Base-by-base conservation (phyloP, 2,329 filamentous ascomycete species). In the Akanthomyces dipterigenus region DNA sequence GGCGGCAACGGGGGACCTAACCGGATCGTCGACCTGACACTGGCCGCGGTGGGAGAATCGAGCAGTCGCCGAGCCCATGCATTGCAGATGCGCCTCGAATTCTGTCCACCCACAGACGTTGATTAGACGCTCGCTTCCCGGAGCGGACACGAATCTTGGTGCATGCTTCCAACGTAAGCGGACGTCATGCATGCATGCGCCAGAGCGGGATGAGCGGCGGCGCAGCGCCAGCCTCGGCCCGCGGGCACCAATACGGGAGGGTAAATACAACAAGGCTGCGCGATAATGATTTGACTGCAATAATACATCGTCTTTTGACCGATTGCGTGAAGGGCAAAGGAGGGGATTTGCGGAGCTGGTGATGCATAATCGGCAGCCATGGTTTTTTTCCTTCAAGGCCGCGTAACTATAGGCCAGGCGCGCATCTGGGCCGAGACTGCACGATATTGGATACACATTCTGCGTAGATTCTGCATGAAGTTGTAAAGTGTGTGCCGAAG, bases 81-180 rank as follows among this genome's bases (percentile, higher is more conserved):
- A 8, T 2, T 43, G n/a, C 40, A 43, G 40, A 43, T 6, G 40
- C 40, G 11, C 2, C 40, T 43, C 12, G 18, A 43, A 43, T n/a
- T 5, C 16, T 16, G 40, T 20, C 40, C n/a, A 20, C 24, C 20
- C 48, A 22, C 48, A 20, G 16, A 22, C n/a, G 18, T 24, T 34
- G 0, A 20, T 16, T 36, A 51, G 49, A 20, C 49, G 31, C 49
- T 38, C 49, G 49, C 11, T 55, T 55, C 38, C 18, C 31, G 36
- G n/a, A 18, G 38, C 51, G 31, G 31, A 9, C 31, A 34, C 31
- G n/a, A n/a, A 22, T 54, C 34, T 28, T 53, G 18, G 20, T 53
- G 5, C 11, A 50, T n/a, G 36, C 28, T 55, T 55, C 24, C 26
- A 55, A 55, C 53, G 53, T 55, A 45, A 55, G 53, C 53, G 53